Base-by-base conservation (phyloP, 768 basidiomycete genomes). In the Calocybe indica region DNA sequence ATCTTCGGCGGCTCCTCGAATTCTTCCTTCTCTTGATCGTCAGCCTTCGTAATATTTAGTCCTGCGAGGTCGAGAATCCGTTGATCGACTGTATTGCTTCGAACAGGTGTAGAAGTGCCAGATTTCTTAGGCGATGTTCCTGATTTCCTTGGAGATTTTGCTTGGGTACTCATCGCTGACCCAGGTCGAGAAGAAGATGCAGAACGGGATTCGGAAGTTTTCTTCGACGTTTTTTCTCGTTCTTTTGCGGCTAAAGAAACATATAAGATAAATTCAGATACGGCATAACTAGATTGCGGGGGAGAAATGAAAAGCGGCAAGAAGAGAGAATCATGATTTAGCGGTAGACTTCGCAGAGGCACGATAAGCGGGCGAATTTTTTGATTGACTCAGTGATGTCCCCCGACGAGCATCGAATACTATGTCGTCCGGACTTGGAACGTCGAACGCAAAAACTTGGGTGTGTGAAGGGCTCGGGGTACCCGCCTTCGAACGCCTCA, bases 341-440 rank as follows among this genome's bases (percentile, higher is more conserved):
- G 58, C 53, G 32, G 56, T 43, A 41, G 52, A 39, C 56, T 63
- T 66, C 37, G 55, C 55, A 42, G 50, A 51, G 37, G 51, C 48
- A 15, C 51, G 35, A 15, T 58, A 30, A 10, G 59, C 53, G 29
- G 50, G 33, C 33, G 58, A 31, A 38, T 58, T 52, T 45, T 55
- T 64, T 46, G 69, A 67, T 46, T 73, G 68, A 8, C 65, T 73
- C 41, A 86, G 65, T 30, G 82, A 67, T 4, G 92, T 88, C 40
- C 88, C 88, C 45, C 78, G 82, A 42, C 92, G 80, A 46, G 92
- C 89, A 55, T 80, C 80, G 56, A 88, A 70, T 7, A 97, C 82
- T 52, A 89, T 67, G 58, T 97, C 95, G 55, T 98, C 95, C 14
- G 95, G 95, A 64, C 93, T 96, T 33, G 89, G 90, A 15, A 74